Base-by-base conservation (phyloP, 2,329 filamentous ascomycete species). In the Falciphora oryzae region DNA sequence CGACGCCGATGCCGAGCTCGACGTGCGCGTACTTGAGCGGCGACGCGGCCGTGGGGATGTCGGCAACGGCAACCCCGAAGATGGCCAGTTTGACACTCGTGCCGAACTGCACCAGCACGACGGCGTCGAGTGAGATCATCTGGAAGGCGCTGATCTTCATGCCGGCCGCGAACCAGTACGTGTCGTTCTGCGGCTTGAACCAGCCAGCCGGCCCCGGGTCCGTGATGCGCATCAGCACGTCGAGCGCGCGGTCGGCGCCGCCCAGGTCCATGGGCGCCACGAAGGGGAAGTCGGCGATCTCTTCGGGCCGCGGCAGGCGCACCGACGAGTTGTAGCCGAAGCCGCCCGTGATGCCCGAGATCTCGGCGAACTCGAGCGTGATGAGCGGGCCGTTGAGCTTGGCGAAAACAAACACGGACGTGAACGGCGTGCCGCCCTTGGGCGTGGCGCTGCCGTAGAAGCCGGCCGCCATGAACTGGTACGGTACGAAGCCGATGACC, bases 321-420 rank as follows among this genome's bases (percentile, higher is more conserved):
- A 81, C 61, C 2, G 63, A 65, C 7, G 66, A 71, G 57, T 81
- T 80, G 67, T 76, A 78, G 0, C 79, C 79, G 60, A 81, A 78
- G 0, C 78, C 79, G 29, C 71, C 71, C 0, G 66, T 69, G 4
- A 80, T 62, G 0, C 75, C 76, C 0, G 68, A 68, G n/a, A 80
- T 73, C 4, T 70, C 72, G 1, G 75, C 78, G 65, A 78, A 78
- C 25, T 71, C 74, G 14, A 80, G 67, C 0, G 70, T 71, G 18
- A 79, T 62, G 3, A 80, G 70, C 0, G 77, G 78, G 0, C 79
- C 78, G 14, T 76, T 68, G 0, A 81, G 71, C 31, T 70, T 73
- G 11, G 71, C 74, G 65, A 74, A 80, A 0, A 80, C 69, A 63
- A 80, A 80, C 1, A 75, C 69, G 8, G 70, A 71, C 14, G 67